Conservation (phyloP, 345 rosid species). For the Adansonia digitata region DNA sequence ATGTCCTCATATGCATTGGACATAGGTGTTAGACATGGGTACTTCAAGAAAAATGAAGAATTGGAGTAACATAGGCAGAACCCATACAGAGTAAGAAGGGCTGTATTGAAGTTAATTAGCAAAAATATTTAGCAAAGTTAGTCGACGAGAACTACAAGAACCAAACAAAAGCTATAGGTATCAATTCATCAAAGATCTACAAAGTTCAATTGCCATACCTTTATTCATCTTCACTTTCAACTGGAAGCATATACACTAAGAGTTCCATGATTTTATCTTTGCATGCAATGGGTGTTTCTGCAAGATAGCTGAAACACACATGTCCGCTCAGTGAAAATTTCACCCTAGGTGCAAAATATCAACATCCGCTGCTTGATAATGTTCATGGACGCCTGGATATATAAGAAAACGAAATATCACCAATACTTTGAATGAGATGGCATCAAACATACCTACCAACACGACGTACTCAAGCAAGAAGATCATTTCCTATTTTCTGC, state of each 20-base stretch:
- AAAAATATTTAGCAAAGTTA: slow-evolving; percentile 15
- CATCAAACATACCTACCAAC: slow-evolving; percentile 62
- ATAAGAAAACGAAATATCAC: not conserved
- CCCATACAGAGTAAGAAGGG: slow-evolving; percentile 61
- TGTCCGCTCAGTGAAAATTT: not conserved
- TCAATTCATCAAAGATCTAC: not conserved
- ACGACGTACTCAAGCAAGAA: slow-evolving; percentile 84
- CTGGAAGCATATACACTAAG: slow-evolving; percentile 64
- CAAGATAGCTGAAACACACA: slow-evolving; percentile 64
- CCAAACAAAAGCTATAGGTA: not conserved
- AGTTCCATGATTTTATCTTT: slow-evolving; percentile 66
- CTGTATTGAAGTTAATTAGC: slow-evolving; percentile 35
- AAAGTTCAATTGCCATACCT: slow-evolving; percentile 42
- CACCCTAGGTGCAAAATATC: not conserved
- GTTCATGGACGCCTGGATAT: not conserved
- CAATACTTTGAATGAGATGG: not conserved
- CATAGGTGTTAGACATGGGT: too few relatives aligned
- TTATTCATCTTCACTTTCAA: slow-evolving; percentile 85
- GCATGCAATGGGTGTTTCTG: slow-evolving; percentile 76
- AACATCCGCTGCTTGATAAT: slow-evolving; percentile 1
- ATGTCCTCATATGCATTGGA: too few relatives aligned
- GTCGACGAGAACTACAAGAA: slow-evolving; percentile 13
- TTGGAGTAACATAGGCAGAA: too few relatives aligned
- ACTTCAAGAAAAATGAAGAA: too few relatives aligned
- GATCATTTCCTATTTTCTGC: slow-evolving; percentile 71